Conservation (phyloP, 768 basidiomycete species). For the Mycena rebaudengoi region DNA sequence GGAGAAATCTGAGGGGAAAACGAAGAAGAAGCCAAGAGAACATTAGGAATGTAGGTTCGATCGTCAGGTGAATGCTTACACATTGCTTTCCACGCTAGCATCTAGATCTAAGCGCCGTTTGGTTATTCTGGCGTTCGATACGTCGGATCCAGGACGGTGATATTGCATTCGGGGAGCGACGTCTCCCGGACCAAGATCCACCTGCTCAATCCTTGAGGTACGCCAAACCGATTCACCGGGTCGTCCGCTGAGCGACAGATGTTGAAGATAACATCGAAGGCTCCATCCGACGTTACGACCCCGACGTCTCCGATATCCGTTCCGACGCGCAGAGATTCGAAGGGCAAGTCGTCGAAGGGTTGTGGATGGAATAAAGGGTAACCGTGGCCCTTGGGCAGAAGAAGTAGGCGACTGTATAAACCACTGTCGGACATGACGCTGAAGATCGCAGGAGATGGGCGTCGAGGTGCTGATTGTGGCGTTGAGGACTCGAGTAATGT, state of each 20-base stretch:
- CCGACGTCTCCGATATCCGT: slow-evolving; percentile 24
- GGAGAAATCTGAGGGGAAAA: neutral
- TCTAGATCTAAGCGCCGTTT: slow-evolving; percentile 8
- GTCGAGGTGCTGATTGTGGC: no score
- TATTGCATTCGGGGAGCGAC: neutral
- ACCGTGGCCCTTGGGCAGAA: neutral
- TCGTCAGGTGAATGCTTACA: neutral
- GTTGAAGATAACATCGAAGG: slow-evolving; percentile 25
- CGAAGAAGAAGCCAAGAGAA: no score
- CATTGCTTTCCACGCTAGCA: slow-evolving; percentile 1
- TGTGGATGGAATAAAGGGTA: neutral
- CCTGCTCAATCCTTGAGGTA: slow-evolving; percentile 13
- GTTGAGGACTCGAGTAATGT: no score
- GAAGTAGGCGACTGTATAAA: slow-evolving; percentile 1
- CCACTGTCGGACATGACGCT: neutral
- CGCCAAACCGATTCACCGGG: slow-evolving; percentile 2
- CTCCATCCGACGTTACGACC: slow-evolving; percentile 17
- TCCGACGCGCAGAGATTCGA: neutral
- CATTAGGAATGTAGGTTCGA: neutral
- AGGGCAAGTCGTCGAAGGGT: neutral
- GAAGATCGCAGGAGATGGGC: no score
- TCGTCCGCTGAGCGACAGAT: slow-evolving; percentile 13
- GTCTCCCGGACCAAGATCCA: neutral
- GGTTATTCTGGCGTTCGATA: neutral
- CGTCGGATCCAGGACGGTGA: neutral